Percentiles rank a stretch among this genome's conserved stretches.
Evolutionary conservation across 164 flowering plant genomes (phyloP).

Genomic region (Liquidambar formosana): DNA sequence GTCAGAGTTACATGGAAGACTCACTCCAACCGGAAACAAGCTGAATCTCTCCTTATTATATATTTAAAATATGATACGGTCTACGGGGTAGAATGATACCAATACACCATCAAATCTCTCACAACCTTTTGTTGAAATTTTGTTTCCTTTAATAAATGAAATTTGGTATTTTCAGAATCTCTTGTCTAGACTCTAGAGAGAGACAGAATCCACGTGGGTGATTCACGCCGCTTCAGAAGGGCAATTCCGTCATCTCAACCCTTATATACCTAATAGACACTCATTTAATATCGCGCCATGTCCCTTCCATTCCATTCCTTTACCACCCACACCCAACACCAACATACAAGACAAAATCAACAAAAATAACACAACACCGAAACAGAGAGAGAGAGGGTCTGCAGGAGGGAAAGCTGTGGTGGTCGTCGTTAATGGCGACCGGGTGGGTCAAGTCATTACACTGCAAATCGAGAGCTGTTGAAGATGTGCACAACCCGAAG

Average conservation of each 20-base stretch:
- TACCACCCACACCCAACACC: background rate
- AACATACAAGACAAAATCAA: background rate
- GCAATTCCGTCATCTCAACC: slow-evolving; percentile 12
- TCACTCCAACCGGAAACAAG: too few species aligned
- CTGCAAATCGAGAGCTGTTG: slow-evolving; percentile 78
- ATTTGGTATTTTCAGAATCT: background rate
- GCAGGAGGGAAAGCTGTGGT: background rate
- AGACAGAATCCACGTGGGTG: slow-evolving; percentile 25
- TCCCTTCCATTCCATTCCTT: slow-evolving; percentile 5
- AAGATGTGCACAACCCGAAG: slow-evolving; percentile 60
- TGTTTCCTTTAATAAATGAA: background rate
- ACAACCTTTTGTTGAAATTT: background rate
- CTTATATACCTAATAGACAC: background rate
- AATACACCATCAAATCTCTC: too few species aligned
- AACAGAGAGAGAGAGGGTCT: slow-evolving; percentile 5
- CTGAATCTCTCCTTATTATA: too few species aligned
- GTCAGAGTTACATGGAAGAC: too few species aligned
- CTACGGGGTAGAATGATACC: too few species aligned
- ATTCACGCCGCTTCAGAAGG: slow-evolving; percentile 7
- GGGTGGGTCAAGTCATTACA: slow-evolving; percentile 87
- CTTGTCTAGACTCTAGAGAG: background rate
- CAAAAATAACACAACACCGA: background rate
- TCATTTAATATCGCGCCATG: slow-evolving; percentile 21
- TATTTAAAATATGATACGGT: too few species aligned
- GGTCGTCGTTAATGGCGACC: slow-evolving; percentile 58